These are phyloP conservation scores for Candida hispaniensis DNA, from an alignment of 805 yeast genomes.

Conservation along the genomic window DNA sequence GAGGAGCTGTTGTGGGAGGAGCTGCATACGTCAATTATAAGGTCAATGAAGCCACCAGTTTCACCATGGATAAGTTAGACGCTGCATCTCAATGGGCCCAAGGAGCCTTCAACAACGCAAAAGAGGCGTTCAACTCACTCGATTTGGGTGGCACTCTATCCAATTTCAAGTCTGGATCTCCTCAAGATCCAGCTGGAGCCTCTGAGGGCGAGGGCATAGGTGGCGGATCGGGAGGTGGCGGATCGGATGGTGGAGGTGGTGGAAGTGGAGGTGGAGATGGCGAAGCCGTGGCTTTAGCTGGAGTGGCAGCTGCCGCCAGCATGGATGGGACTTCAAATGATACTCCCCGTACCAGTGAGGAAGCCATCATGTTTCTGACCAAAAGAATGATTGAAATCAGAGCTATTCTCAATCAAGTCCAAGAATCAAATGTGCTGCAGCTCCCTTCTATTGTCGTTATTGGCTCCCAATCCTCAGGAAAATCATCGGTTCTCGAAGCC, in stretches of 20 bases:
- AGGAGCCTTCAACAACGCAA: conserved; percentile 37
- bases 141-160: conserved; percentile 18
- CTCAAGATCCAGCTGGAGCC: not conserved
- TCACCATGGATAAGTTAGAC: conserved; percentile 55
- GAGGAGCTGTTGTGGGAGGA: conserved; percentile 89
- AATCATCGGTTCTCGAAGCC: conserved; percentile 89
- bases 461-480: conserved; percentile 96
- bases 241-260: too few species aligned
- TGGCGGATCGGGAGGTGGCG: conserved; percentile 18
- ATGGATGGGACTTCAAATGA: conserved; percentile 25
- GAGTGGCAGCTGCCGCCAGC: conserved; percentile 43
- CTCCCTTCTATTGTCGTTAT: conserved; percentile 92
- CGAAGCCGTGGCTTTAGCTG: conserved; percentile 45
- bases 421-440: conserved; percentile 63
- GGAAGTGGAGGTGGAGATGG: conserved; percentile 30
- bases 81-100: conserved; percentile 43
- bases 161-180: conserved; percentile 5
- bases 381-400: conserved; percentile 96
- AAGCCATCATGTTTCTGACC: conserved; percentile 78
- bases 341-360: conserved; percentile 42
- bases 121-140: conserved; percentile 37
- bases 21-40: conserved; percentile 88
- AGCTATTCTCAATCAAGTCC: conserved; percentile 62
- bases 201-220: conserved; percentile 22
- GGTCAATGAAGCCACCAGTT: conserved; percentile 72